Base-by-base conservation (phyloP, 805 yeast genomes). In the Saturnispora galanensis region DNA sequence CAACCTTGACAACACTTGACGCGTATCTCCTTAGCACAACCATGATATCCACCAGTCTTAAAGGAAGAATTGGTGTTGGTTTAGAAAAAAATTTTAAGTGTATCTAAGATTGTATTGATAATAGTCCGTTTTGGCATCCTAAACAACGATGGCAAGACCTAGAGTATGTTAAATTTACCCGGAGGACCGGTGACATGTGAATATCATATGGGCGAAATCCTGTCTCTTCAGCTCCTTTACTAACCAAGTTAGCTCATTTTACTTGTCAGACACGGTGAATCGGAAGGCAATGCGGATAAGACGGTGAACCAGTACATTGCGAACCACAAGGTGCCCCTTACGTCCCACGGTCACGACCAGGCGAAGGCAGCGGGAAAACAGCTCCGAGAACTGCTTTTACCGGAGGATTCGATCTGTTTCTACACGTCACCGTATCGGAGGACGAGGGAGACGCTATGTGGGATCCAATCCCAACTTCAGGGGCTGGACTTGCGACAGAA, bases 211-310 rank as follows among this genome's bases (percentile, higher is more conserved):
- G 26, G 6, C 26, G 8, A 21, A 21, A 21, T 21, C 26, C 26
- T 21, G 26, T 21, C 7, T 21, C 31, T 35, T 18, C 16, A 18
- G 18, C 12, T 35, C 35, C 26, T 41, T 36, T 42, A 46, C 56
- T 47, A 50, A 55, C 52, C 41, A 34, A 29, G 30, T 31, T 52
- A 55, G 64, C 60, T 88, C 30, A 86, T 89, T 26, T 67, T 89
- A 42, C 68, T 89, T 26, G 79, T 89, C 10, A 78, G 97, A 51
- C 97, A 89, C 59, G 97, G 97, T 21, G 96, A 89, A 57, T 82
- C 93, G 5, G 94, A 85, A 56, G 94, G 96, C 8, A 89, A 89
- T 63, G 77, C 76, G 52, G 95, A 89, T 62, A 88, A 89, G 58
- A 65, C 78, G 1, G 88, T 89, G 42, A 89, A 89, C 60, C 69